These are phyloP conservation scores for Seminavis robusta DNA, from an alignment of 108 stramenopile genomes.

Conservation along the genomic window DNA sequence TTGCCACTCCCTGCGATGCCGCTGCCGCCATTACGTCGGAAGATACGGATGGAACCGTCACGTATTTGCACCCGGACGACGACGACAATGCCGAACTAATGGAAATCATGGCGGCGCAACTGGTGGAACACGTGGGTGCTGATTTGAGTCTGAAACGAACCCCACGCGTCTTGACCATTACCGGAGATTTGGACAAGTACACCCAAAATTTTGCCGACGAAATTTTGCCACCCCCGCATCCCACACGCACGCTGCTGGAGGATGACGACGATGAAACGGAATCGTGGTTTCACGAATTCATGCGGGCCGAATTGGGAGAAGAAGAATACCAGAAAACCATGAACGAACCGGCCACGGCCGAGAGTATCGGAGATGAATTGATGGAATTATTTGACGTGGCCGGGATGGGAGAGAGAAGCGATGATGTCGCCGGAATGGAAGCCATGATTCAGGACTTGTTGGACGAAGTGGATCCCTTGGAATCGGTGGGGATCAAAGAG, in stretches of 20 bases:
- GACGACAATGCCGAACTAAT: constrained; percentile 51
- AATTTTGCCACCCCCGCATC: constrained; percentile 17
- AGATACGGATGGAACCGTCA: constrained; percentile 19
- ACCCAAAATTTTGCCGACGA: constrained; percentile 30
- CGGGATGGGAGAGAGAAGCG: constrained; percentile 16
- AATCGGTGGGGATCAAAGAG: constrained; percentile 4
- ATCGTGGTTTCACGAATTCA: constrained; percentile 35
- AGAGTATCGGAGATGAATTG: constrained; percentile 25
- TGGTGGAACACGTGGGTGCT: constrained; percentile 39
- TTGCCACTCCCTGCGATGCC: constrained; percentile 43
- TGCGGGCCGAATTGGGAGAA: constrained; percentile 48
- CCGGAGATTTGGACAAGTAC: constrained; percentile 37
- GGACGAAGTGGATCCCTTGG: constrained; percentile 18
- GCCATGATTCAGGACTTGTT: constrained; percentile 28
- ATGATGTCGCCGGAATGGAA: constrained; percentile 29
- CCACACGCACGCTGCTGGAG: constrained; percentile 25
- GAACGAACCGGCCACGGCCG: constrained; percentile 13
- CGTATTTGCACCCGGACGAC: constrained; percentile 26
- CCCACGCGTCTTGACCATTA: constrained; percentile 50
- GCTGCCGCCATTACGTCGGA: constrained; percentile 36
- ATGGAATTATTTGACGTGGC: constrained; percentile 30
- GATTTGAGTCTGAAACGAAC: constrained; percentile 43
- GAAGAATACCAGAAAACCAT: constrained; percentile 41
- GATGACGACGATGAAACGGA: constrained; percentile 29
- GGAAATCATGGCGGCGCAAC: constrained; percentile 50